Evolutionary conservation across 768 basidiomycete genomes (phyloP).

Genomic region (Tylopilus rubrobrunneus): DNA sequence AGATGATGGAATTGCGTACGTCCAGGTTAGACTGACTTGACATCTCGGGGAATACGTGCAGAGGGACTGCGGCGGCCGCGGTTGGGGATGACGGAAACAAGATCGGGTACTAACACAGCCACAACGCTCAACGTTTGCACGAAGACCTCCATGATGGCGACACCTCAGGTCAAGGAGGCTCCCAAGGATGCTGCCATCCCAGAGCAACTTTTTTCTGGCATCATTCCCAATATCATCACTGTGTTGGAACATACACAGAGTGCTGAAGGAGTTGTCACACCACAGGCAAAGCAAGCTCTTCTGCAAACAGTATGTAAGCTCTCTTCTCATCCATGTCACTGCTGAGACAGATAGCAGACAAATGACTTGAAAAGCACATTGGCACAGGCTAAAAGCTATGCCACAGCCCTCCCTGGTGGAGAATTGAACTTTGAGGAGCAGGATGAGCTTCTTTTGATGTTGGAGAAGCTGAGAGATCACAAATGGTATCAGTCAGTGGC

Average conservation of each 20-base stretch:
- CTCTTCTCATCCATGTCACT: not conserved
- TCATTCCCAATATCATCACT: constrained; percentile 56
- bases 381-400: constrained; percentile 56
- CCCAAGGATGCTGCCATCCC: constrained; percentile 31
- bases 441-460: constrained; percentile 65
- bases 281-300: constrained; percentile 61
- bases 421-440: constrained; percentile 68
- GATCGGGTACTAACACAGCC: constrained; percentile 14
- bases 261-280: constrained; percentile 49
- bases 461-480: constrained; percentile 57
- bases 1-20: constrained; percentile 29
- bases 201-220: constrained; percentile 48
- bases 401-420: constrained; percentile 61
- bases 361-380: constrained; percentile 65
- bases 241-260: constrained; percentile 60
- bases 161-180: constrained; percentile 6
- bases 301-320: constrained; percentile 54
- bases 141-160: not conserved
- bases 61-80: not conserved
- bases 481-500: constrained; percentile 34
- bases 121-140: not conserved
- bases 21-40: constrained; percentile 45
- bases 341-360: constrained; percentile 43
- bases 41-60: constrained; percentile 28
- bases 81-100: not conserved